Evolutionary conservation across 2,329 filamentous ascomycete genomes (phyloP).

Genomic region (Microcera coccophila): DNA sequence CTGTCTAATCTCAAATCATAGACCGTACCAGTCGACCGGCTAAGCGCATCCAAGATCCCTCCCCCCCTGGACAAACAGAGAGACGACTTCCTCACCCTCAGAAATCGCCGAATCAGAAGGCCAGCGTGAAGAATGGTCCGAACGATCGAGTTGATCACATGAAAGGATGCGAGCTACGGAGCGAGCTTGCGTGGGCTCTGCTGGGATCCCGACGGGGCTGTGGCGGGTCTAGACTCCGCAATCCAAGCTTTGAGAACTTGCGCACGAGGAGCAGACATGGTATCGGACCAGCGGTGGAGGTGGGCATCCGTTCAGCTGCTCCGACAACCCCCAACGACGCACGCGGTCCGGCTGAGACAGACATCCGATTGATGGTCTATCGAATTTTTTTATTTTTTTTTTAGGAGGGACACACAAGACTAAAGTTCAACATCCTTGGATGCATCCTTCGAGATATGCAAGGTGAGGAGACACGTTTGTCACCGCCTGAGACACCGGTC

Average conservation of each 20-base stretch:
- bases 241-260: too few relatives aligned
- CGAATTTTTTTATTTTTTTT: too few relatives aligned
- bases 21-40: not conserved
- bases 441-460: not conserved
- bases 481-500: not conserved
- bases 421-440: not conserved
- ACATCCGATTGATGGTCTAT: too few relatives aligned
- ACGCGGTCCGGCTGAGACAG: not conserved
- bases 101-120: not conserved
- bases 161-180: not conserved
- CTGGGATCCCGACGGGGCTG: not conserved
- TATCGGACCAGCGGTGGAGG: not conserved
- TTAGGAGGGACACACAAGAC: too few relatives aligned
- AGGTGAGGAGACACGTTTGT: not conserved
- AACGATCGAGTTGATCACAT: not conserved
- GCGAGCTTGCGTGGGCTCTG: not conserved
- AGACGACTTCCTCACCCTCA: not conserved
- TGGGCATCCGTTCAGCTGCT: not conserved
- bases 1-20: not conserved
- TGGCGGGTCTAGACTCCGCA: too few relatives aligned
- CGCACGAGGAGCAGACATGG: not conserved
- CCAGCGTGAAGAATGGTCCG: not conserved
- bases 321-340: not conserved
- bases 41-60: not conserved
- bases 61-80: not conserved